Conservation (phyloP, 768 basidiomycete genomes). For the Lactarius sanguifluus region DNA sequence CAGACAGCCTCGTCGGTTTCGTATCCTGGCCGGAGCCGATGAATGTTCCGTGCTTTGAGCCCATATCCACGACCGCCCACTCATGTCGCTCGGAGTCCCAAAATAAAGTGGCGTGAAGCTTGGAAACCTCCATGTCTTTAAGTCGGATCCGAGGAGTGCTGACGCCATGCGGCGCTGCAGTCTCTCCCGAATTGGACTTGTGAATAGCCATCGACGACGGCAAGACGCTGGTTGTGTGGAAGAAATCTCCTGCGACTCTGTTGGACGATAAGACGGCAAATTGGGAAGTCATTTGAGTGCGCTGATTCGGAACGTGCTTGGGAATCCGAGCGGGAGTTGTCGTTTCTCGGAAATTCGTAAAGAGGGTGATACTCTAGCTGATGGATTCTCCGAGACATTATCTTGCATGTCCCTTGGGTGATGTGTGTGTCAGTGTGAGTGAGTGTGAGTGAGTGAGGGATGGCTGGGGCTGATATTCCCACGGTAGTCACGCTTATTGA, state of each 20-base stretch:
- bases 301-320: constrained; percentile 15
- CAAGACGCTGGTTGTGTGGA: constrained; percentile 49
- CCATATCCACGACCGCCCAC: constrained; percentile 84
- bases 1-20: constrained; percentile 46
- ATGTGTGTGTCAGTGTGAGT: neutral
- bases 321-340: constrained; percentile 1
- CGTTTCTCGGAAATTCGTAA: constrained; percentile 60
- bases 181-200: constrained; percentile 79
- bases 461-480: constrained; percentile 14
- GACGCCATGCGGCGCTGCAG: constrained; percentile 47
- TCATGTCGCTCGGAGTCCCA: constrained; percentile 59
- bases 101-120: constrained; percentile 72
- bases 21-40: constrained; percentile 37
- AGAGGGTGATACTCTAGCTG: constrained; percentile 47
- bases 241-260: constrained; percentile 43
- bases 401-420: constrained; percentile 31
- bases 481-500: constrained; percentile 10
- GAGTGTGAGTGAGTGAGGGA: neutral
- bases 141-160: constrained; percentile 65
- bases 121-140: constrained; percentile 84
- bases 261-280: constrained; percentile 43
- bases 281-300: constrained; percentile 20
- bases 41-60: constrained; percentile 82
- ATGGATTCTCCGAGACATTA: constrained; percentile 15
- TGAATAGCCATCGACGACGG: constrained; percentile 59